A percentile compares a stretch with the other conserved stretches of the same genome.
phyloP scores from a whole-genome alignment of 2,329 filamentous ascomycete species.

The Tothia fuscella region DNA sequence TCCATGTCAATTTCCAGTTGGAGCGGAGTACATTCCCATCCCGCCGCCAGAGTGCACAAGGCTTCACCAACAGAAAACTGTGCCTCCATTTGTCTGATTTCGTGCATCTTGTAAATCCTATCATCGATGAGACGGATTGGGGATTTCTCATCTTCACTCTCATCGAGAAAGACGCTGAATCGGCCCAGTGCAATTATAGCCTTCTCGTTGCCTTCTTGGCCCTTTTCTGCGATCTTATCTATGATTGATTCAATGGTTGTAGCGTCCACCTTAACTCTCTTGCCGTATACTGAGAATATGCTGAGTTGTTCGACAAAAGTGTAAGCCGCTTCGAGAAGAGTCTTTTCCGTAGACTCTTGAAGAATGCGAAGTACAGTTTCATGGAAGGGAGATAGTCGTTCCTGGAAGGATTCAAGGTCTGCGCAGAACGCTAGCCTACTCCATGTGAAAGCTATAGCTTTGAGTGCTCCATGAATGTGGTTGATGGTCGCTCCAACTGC shows the following conservation, averaged over 20 bases:
- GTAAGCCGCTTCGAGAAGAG: constrained; percentile 45
- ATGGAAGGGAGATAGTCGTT: neutral
- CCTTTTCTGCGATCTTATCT: constrained; percentile 51
- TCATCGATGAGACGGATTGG: constrained; percentile 47
- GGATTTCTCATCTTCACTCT: constrained; percentile 26
- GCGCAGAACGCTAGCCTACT: neutral
- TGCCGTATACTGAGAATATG: constrained; percentile 3
- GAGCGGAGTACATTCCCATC: constrained; percentile 68
- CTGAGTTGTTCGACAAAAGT: constrained; percentile 46
- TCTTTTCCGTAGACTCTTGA: constrained; percentile 40
- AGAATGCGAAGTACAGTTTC: constrained; percentile 28
- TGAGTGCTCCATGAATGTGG: constrained; percentile 45
- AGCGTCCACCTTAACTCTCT: constrained; percentile 30
- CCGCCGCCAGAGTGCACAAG: constrained; percentile 60
- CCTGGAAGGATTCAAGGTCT: neutral
- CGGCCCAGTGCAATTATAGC: constrained; percentile 73
- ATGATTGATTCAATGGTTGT: constrained; percentile 28
- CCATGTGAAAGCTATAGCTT: constrained; percentile 5
- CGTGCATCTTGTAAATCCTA: constrained; percentile 55
- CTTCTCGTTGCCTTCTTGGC: constrained; percentile 69
- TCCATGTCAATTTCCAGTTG: constrained; percentile 15
- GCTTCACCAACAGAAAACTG: constrained; percentile 89
- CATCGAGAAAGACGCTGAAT: constrained; percentile 51
- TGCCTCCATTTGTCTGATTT: constrained; percentile 73
- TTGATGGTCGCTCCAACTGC: constrained; percentile 50